Evolutionary conservation across 1,284 basidiomycete species (phyloP).

Genomic region (Trametes pubescens): DNA sequence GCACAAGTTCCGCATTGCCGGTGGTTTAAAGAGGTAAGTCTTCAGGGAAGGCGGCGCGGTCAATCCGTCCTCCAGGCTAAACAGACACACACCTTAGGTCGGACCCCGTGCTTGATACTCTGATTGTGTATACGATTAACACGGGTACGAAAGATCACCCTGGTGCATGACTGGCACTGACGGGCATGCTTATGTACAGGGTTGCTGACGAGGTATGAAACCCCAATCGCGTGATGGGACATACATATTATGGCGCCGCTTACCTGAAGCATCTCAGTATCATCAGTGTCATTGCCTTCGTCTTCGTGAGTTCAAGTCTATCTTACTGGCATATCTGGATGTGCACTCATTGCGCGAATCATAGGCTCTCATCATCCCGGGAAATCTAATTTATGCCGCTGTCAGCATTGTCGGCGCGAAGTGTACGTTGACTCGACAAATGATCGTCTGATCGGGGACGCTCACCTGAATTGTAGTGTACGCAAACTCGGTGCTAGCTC

Average conservation of each 20-base stretch:
- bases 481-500: not conserved
- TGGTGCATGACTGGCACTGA: too few relatives aligned
- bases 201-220: not conserved
- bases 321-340: too few relatives aligned
- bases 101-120: conserved; percentile 6
- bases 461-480: not conserved
- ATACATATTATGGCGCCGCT: too few relatives aligned
- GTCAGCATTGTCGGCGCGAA: conserved; percentile 8
- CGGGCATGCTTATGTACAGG: too few relatives aligned
- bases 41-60: too few relatives aligned
- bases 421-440: not conserved
- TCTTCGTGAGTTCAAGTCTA: conserved; percentile 1
- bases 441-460: not conserved
- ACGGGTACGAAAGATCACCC: conserved; percentile 7
- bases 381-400: conserved; percentile 15
- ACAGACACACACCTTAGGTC: not conserved
- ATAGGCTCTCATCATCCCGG: conserved; percentile 16
- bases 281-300: not conserved
- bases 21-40: not conserved
- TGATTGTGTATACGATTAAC: conserved; percentile 21
- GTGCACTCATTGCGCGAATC: too few relatives aligned
- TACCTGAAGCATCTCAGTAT: not conserved
- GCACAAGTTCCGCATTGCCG: not conserved
- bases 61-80: not conserved
- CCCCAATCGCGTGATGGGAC: too few relatives aligned